These are phyloP conservation scores for Boletus fagicola DNA, from an alignment of 768 basidiomycete species.

Conservation along the genomic window DNA sequence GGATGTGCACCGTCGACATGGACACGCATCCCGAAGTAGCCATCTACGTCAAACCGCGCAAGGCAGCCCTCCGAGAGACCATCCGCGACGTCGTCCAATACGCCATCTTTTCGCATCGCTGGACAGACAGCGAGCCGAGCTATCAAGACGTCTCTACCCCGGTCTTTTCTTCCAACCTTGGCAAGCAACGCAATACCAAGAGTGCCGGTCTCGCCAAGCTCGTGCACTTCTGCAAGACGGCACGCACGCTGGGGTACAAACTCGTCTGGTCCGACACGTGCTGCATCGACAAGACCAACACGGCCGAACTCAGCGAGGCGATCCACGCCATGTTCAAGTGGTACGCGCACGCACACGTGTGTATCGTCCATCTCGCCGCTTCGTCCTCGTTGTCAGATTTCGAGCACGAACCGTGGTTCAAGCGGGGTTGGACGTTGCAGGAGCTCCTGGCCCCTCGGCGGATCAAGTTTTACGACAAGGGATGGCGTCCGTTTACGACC, in stretches of 20 bases:
- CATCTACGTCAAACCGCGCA: conserved; percentile 15
- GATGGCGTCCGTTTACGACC: conserved; percentile 20
- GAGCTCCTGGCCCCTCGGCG: conserved; percentile 28
- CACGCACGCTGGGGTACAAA: conserved; percentile 16
- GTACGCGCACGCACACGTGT: conserved; percentile 31
- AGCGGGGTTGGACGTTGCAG: conserved; percentile 25
- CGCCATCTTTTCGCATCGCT: conserved; percentile 29
- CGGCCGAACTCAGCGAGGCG: conserved; percentile 30
- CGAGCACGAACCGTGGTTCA: conserved; percentile 26
- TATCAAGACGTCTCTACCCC: conserved; percentile 17
- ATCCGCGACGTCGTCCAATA: conserved; percentile 21
- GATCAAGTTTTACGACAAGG: conserved; percentile 27
- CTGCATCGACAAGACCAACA: conserved; percentile 30
- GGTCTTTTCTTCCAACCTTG: not conserved
- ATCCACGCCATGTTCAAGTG: conserved; percentile 34
- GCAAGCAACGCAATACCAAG: conserved; percentile 5
- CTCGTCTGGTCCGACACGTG: conserved; percentile 33
- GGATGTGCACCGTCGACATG: not conserved
- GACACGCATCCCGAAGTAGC: conserved; percentile 11
- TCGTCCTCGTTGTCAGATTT: conserved; percentile 18
- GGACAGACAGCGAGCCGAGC: conserved; percentile 22
- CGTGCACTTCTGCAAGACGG: conserved; percentile 21
- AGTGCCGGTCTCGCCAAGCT: conserved; percentile 17
- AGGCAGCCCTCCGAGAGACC: conserved; percentile 16
- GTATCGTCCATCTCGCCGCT: conserved; percentile 25